These are phyloP conservation scores for Penicillium oxalicum DNA, from an alignment of 2,329 filamentous ascomycete species.

Conservation along the genomic window DNA sequence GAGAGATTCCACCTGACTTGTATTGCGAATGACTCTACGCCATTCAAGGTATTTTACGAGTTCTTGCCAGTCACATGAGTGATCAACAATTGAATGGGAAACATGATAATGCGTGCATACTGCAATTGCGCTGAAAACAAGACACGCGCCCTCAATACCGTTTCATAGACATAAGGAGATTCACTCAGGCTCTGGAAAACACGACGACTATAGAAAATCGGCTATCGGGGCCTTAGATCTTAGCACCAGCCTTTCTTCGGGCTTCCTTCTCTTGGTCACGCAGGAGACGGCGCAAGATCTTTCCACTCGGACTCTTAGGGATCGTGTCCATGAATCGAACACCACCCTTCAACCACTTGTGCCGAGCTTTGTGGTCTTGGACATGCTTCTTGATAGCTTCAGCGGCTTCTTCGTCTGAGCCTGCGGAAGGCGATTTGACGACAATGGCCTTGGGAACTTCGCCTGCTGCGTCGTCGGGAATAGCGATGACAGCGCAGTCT, in stretches of 20 bases:
- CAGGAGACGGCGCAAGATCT: constrained; percentile 59
- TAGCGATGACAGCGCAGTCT: constrained; percentile 71
- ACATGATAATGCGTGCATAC: too few species aligned
- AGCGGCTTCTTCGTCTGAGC: constrained; percentile 45
- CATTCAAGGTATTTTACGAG: too few species aligned
- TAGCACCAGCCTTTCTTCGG: constrained; percentile 59
- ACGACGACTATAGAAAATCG: too few species aligned
- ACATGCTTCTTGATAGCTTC: constrained; percentile 54
- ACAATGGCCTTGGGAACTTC: constrained; percentile 61
- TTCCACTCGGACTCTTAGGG: constrained; percentile 58
- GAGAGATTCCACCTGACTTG: too few species aligned
- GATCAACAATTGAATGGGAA: too few species aligned
- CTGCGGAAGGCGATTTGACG: constrained; percentile 51
- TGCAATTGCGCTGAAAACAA: too few species aligned
- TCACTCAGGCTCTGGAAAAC: neutral
- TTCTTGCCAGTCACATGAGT: too few species aligned
- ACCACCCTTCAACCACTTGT: constrained; percentile 59
- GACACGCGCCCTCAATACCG: too few species aligned
- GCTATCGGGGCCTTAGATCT: constrained; percentile 48
- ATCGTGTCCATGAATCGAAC: constrained; percentile 53
- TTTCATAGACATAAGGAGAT: neutral
- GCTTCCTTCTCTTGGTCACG: constrained; percentile 68
- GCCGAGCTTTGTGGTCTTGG: constrained; percentile 54
- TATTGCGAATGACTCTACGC: too few species aligned
- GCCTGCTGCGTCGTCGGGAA: constrained; percentile 58